A percentile compares a stretch with the other conserved stretches of the same genome.
Evolutionary conservation across 345 rosid species (phyloP).

Genomic region (Ceriops tagal): DNA sequence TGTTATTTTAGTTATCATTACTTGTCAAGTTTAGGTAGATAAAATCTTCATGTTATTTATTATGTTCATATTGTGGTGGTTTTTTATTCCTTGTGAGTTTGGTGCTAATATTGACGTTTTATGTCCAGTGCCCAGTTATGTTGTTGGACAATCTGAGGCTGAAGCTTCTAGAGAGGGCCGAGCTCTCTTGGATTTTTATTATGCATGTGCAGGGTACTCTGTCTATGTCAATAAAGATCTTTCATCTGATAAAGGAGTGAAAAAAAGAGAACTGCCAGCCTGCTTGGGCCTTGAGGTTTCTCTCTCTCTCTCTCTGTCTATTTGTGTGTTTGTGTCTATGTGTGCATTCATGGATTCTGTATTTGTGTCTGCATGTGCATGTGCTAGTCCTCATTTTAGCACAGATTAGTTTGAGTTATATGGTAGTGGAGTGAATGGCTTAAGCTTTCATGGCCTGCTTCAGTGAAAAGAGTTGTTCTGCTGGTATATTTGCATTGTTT

Average conservation of each 20-base stretch:
- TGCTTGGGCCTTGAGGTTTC: slow-evolving; percentile 66
- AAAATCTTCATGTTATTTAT: not conserved
- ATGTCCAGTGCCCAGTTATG: slow-evolving; percentile 40
- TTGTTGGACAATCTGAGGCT: slow-evolving; percentile 44
- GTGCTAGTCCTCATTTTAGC: not conserved
- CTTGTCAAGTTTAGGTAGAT: not conserved
- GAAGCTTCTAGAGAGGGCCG: slow-evolving; percentile 45
- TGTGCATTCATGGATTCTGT: not conserved
- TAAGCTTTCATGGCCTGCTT: too few relatives aligned
- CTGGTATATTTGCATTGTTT: not conserved
- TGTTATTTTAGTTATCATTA: too few relatives aligned
- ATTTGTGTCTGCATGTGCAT: not conserved
- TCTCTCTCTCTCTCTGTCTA: slow-evolving; percentile 11
- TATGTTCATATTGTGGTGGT: not conserved
- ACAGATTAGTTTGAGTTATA: too few relatives aligned
- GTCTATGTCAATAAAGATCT: slow-evolving; percentile 39
- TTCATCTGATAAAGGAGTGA: slow-evolving; percentile 32
- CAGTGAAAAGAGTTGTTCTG: not conserved
- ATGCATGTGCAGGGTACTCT: slow-evolving; percentile 66
- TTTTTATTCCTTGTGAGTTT: not conserved
- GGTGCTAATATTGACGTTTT: slow-evolving; percentile 1
- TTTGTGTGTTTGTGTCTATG: not conserved
- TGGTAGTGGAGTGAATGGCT: too few relatives aligned
- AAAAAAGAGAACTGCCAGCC: slow-evolving; percentile 44
- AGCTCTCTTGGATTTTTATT: slow-evolving; percentile 43